Evolutionary conservation across 768 basidiomycete species (phyloP), one percentile per base, ranked within the genome.

Genomic region (Chalciporus sphaerocephalus): DNA sequence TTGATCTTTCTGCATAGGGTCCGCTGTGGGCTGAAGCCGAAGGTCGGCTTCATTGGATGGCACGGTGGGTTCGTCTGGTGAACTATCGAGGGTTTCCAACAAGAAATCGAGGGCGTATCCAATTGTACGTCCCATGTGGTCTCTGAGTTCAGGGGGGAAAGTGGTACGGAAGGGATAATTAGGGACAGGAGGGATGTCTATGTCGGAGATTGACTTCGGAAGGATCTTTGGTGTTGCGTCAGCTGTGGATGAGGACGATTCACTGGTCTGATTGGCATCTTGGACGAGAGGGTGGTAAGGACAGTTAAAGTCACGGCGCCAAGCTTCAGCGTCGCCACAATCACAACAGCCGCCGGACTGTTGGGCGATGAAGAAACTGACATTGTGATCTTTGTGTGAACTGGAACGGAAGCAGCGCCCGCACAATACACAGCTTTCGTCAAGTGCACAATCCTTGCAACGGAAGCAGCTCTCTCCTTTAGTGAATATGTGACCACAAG

Each of bases 261-360:
- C 48, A 28, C 34, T 25, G 30, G 32, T 7, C 0, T 15, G 42
- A 37, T 59, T 50, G 2, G 50, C 10, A 8, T 57, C 60, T 36
- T 44, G 53, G 45, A 65, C 60, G 27, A 81, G 75, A 11, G 91
- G 89, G 58, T 95, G 91, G 58, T 79, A 79, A 0, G 84, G 81
- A 62, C 92, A 94, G 11, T 72, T 64, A 13, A 88, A 74, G 5
- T 78, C 70, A 5, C 61, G 57, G 25, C 82, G 76, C 92, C 93
- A 98, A 2, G 91, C 90, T 58, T 95, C 87, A 18, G 77, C 73
- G 58, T 97, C 94, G 13, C 92, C 92, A 56, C 95, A 97, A 66
- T 97, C 93, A 60, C 96, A 99, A 55, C 90, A 93, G 5, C 92
- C 89, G 6, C 92, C 88, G 0, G 88, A 85, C 55, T 96, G 92